Base-by-base conservation (phyloP, 139 green algal genomes). In the Chlamydomonas sp. region DNA sequence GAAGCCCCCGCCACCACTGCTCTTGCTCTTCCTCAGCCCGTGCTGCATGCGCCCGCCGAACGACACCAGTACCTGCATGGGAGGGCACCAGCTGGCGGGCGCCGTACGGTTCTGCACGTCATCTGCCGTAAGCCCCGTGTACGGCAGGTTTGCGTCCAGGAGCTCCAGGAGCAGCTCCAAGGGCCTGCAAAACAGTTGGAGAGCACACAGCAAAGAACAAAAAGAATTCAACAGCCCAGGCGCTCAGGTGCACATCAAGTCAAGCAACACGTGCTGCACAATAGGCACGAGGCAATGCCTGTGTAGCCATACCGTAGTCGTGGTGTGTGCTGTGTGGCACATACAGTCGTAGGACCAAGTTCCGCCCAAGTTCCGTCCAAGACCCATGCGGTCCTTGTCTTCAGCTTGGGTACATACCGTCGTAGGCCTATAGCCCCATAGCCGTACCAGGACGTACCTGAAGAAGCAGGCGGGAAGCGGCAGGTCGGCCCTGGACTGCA, bases 161-260 rank as follows among this genome's bases (percentile, higher is more conserved):
- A 88, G 84, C 84, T 88, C 84, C 63, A 88, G 75, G 5, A 88
- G 84, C 60, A 88, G 84, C 74, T 88, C 84, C 63, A 88, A 63
- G 1, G 84, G 84, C 74, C 84, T 87, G 71, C 0, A 8, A 17
- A 20, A 15, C 12, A 15, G 68, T 12, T 17, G 10, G 10, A 15
- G 68, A 15, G 10, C 10, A 6, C 4, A 6, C 5, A 74, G 15
- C 20, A 74, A 74, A 4, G 68, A 6, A 15, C 12, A 20, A 6
- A 31, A 20, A n/a, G 18, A 78, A 63, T 58, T 6, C 7, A 17
- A 62, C 17, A 7, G 1, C 9, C 74, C 76, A 80, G 10, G 4
- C 59, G 4, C 58, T 4, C 14, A n/a, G 4, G 59, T 8, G 7
- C 59, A 0, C 10, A 71, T 18, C 9, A 71, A 71, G 66, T 18